phyloP scores from a whole-genome alignment of 2,329 filamentous ascomycete genomes.

The Ascocoryne sarcoides region DNA sequence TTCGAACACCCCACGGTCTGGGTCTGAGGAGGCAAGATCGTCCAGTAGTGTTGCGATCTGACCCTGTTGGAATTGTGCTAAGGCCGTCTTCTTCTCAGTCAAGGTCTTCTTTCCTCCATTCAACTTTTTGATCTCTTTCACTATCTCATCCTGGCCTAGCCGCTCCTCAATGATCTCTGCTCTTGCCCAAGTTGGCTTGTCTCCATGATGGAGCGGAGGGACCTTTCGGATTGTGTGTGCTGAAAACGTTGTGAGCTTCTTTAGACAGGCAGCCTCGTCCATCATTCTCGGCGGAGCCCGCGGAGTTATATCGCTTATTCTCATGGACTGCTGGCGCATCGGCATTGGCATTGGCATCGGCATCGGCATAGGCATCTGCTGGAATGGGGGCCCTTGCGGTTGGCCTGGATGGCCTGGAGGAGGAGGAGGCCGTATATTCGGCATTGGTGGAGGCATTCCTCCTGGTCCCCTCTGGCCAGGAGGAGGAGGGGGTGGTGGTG shows the following conservation, averaged over 20 bases:
- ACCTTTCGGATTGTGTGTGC: conserved; percentile 22
- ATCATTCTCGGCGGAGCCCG: conserved; percentile 10
- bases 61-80: conserved; percentile 20
- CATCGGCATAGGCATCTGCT: conserved; percentile 1
- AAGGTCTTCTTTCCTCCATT: conserved; percentile 18
- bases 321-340: conserved; percentile 13
- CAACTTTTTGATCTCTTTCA: conserved; percentile 21
- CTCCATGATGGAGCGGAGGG: conserved; percentile 11
- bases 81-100: conserved; percentile 21
- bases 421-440: background rate
- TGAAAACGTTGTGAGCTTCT: conserved; percentile 21
- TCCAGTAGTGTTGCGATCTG: conserved; percentile 26
- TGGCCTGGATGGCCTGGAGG: conserved; percentile 5
- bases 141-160: conserved; percentile 22
- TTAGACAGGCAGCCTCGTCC: conserved; percentile 18
- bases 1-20: conserved; percentile 17
- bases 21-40: conserved; percentile 16
- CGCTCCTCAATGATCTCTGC: conserved; percentile 19
- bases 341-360: conserved; percentile 7
- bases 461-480: too few relatives aligned
- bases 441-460: background rate
- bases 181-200: conserved; percentile 24
- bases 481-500: background rate
- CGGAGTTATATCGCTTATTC: conserved; percentile 19
- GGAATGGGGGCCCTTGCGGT: conserved; percentile 5